These are phyloP conservation scores for Scheffersomyces lignicola DNA, from an alignment of 1,139 yeast genomes.

Conservation along the genomic window DNA sequence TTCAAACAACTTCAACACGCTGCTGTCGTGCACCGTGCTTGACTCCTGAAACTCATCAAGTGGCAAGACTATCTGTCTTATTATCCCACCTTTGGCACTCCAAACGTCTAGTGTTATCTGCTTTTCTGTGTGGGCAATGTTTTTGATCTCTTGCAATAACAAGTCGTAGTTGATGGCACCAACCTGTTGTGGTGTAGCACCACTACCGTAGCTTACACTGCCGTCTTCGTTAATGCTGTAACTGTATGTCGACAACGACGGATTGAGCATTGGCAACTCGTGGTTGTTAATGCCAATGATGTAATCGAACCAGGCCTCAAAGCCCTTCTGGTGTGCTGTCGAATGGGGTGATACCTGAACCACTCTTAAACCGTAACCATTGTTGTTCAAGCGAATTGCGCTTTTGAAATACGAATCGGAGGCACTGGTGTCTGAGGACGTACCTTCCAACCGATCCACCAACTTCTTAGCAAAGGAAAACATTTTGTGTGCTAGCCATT, in stretches of 20 bases:
- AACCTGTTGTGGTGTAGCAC: constrained; percentile 37
- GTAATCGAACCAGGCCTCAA: constrained; percentile 87
- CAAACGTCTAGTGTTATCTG: constrained; percentile 67
- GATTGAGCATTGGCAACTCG: constrained; percentile 57
- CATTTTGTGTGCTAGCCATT: too few species aligned
- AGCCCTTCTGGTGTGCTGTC: constrained; percentile 34
- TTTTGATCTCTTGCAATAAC: constrained; percentile 34
- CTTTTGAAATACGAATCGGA: constrained; percentile 55
- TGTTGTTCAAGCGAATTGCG: constrained; percentile 40
- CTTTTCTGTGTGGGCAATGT: constrained; percentile 33
- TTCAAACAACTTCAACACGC: constrained; percentile 17
- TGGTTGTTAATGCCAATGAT: constrained; percentile 77
- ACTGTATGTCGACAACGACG: constrained; percentile 29
- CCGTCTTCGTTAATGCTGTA: constrained; percentile 47
- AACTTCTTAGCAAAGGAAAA: constrained; percentile 85
- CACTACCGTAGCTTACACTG: constrained; percentile 39
- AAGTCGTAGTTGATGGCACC: constrained; percentile 36
- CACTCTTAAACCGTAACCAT: constrained; percentile 45
- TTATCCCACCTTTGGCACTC: constrained; percentile 85
- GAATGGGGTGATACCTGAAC: constrained; percentile 44
- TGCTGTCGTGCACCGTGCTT: constrained; percentile 6
- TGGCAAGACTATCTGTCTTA: constrained; percentile 52
- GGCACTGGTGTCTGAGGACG: constrained; percentile 24
- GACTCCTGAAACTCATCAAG: constrained; percentile 23
- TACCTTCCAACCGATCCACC: constrained; percentile 72